These are phyloP conservation scores for Yarrowia sp. DNA, from an alignment of 805 yeast genomes.

Conservation along the genomic window DNA sequence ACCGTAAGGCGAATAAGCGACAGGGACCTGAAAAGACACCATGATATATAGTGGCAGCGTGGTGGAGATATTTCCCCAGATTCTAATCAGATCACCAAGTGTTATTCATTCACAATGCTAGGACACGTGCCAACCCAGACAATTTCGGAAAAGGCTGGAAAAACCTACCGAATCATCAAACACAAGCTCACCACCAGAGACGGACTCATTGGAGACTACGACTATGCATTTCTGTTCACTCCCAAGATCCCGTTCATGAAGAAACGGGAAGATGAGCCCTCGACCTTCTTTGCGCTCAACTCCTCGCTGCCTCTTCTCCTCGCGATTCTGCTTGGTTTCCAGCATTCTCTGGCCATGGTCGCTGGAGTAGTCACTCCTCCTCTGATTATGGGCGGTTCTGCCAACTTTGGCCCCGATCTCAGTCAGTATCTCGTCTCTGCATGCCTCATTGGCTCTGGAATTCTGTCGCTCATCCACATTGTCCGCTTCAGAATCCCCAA, in stretches of 20 bases:
- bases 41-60: slow-evolving; percentile 4
- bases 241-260: slow-evolving; percentile 77
- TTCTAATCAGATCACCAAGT: slow-evolving; percentile 9
- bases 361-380: slow-evolving; percentile 94
- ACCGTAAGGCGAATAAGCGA: slow-evolving; percentile 11
- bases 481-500: slow-evolving; percentile 77
- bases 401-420: slow-evolving; percentile 59
- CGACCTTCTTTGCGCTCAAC: slow-evolving; percentile 84
- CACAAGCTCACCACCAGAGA: slow-evolving; percentile 69
- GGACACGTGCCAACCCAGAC: slow-evolving; percentile 23
- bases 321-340: slow-evolving; percentile 81
- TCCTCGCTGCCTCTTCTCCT: slow-evolving; percentile 79
- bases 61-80: slow-evolving; percentile 13
- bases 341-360: slow-evolving; percentile 87
- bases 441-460: slow-evolving; percentile 71
- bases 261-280: slow-evolving; percentile 57
- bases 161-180: slow-evolving; percentile 13
- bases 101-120: neutral
- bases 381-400: slow-evolving; percentile 67
- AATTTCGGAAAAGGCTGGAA: slow-evolving; percentile 2
- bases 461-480: slow-evolving; percentile 76
- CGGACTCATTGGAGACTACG: slow-evolving; percentile 87
- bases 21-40: neutral
- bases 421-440: slow-evolving; percentile 75
- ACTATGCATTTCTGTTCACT: slow-evolving; percentile 77